phyloP scores from a whole-genome alignment of 768 basidiomycete genomes.

The Terana coerulea region DNA sequence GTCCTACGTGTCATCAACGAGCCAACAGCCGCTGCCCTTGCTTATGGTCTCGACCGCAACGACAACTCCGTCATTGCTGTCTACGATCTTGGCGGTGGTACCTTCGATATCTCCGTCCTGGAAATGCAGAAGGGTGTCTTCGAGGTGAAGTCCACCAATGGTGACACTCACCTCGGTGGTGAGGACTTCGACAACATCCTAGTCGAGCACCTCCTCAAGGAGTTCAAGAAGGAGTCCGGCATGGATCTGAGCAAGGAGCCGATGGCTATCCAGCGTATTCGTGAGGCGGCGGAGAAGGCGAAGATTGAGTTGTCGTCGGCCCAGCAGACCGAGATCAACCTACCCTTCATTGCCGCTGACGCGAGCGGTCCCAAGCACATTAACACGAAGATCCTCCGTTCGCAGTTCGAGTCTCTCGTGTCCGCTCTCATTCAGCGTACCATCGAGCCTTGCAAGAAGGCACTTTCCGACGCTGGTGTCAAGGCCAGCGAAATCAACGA shows the following conservation, averaged over 20 bases:
- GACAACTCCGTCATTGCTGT: conserved; percentile 91
- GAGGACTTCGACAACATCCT: conserved; percentile 96
- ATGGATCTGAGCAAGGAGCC: conserved; percentile 79
- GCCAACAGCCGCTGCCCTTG: conserved; percentile 96
- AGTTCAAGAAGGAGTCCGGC: conserved; percentile 94
- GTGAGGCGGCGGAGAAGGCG: conserved; percentile 99
- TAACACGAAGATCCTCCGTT: conserved; percentile 84
- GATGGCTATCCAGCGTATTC: conserved; percentile 98
- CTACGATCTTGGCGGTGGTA: conserved; percentile 97
- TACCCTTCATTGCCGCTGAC: conserved; percentile 98
- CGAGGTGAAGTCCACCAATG: conserved; percentile 99
- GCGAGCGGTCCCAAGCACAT: conserved; percentile 96
- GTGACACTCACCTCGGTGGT: conserved; percentile 94
- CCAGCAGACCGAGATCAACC: conserved; percentile 92
- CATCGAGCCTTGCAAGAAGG: conserved; percentile 96
- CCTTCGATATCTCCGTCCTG: conserved; percentile 98
- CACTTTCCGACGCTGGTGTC: conserved; percentile 87
- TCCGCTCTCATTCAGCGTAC: conserved; percentile 81
- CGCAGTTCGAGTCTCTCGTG: conserved; percentile 89
- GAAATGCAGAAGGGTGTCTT: conserved; percentile 99
- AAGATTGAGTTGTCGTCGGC: conserved; percentile 98
- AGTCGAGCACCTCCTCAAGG: conserved; percentile 77
- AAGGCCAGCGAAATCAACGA: conserved; percentile 93
- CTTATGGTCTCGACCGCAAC: conserved; percentile 88
- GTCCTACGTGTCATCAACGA: conserved; percentile 99